Base-by-base conservation (phyloP, 441 rosid species). In the Gossypium gossypioides region DNA sequence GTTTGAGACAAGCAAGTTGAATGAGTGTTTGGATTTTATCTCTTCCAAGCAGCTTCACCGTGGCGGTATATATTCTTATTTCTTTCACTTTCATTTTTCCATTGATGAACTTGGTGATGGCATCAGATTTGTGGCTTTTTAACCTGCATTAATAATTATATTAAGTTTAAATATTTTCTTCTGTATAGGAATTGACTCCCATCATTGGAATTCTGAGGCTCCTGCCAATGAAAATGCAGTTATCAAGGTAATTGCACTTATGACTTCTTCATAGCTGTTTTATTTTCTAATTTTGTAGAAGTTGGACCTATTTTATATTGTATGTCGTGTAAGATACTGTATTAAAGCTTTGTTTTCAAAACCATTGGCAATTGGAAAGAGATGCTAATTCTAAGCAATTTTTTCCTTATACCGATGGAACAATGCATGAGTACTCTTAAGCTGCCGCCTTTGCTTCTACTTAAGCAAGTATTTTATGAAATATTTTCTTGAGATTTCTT, bases 21-120 rank as follows among this genome's bases (percentile, higher is more conserved):
- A 84, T 54, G 98, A 96, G 60, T 96, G 99, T 80, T 82, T 96
- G 64, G 98, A 96, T 71, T 96, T 96, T 66, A 93, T 96, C 63
- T 84, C 84, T 81, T 92, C 98, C 19, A 96, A 93, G 87, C 98
- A 93, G 83, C 98, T 96, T 76, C 96, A 96, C 66, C 74, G 70
- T 3, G 88, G 96, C 56, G 88, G 99, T 91, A 86, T 72, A 19
- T 16, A 44, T 71, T 27, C 54, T 72, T 24, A 40, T n/a, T 71
- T 60, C 42, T 65, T 27, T 68, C 67, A 48, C 52, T 50, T 48
- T 46, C 2, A 9, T 58, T 67, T 72, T 46, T 74, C 57, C 37
- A 18, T 71, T 27, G 16, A 29, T 69, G 60, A 44, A n/a, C 34
- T 13, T 46, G 44, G 6, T 69, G 22, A 16, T 58, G 3, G 37